phyloP scores from a whole-genome alignment of 257 asterid genomes.

The Eustoma russellianum region DNA sequence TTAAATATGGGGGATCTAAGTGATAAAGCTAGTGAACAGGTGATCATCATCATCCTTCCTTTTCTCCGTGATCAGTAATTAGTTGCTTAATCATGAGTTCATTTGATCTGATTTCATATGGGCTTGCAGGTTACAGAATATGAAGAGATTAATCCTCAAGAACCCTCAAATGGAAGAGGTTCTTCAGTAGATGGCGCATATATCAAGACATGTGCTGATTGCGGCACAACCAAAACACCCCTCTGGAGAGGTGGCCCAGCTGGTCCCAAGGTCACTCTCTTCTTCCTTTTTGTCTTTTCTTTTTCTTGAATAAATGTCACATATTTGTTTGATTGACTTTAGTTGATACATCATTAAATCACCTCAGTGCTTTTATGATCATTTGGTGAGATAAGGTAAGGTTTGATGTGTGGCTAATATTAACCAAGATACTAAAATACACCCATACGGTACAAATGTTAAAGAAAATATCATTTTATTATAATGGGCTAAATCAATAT shows the following conservation, averaged over 20 bases:
- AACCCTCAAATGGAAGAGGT: slow-evolving; percentile 39
- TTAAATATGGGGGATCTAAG: slow-evolving; percentile 58
- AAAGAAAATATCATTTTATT: too few relatives aligned
- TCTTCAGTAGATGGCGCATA: slow-evolving; percentile 39
- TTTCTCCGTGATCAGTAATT: neutral
- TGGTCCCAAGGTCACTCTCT: slow-evolving; percentile 69
- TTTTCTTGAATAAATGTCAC: too few relatives aligned
- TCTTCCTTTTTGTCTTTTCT: too few relatives aligned
- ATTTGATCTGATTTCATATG: slow-evolving; percentile 1
- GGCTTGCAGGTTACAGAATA: slow-evolving; percentile 46
- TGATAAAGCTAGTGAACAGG: slow-evolving; percentile 72
- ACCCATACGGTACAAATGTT: too few relatives aligned
- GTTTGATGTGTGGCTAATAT: too few relatives aligned
- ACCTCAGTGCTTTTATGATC: too few relatives aligned
- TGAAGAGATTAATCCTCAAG: slow-evolving; percentile 48
- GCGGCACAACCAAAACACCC: slow-evolving; percentile 90
- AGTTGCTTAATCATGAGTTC: slow-evolving; percentile 4
- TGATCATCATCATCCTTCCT: neutral
- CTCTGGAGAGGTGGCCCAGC: slow-evolving; percentile 99
- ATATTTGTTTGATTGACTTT: too few relatives aligned
- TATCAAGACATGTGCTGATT: slow-evolving; percentile 73
- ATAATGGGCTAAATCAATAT: too few relatives aligned
- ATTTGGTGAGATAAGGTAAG: too few relatives aligned
- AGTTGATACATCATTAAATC: too few relatives aligned
- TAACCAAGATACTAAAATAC: too few relatives aligned